A percentile compares a stretch with the other conserved stretches of the same genome.
These are phyloP conservation scores for Apocynum venetum DNA, from an alignment of 257 asterid species.

Conservation along the genomic window DNA sequence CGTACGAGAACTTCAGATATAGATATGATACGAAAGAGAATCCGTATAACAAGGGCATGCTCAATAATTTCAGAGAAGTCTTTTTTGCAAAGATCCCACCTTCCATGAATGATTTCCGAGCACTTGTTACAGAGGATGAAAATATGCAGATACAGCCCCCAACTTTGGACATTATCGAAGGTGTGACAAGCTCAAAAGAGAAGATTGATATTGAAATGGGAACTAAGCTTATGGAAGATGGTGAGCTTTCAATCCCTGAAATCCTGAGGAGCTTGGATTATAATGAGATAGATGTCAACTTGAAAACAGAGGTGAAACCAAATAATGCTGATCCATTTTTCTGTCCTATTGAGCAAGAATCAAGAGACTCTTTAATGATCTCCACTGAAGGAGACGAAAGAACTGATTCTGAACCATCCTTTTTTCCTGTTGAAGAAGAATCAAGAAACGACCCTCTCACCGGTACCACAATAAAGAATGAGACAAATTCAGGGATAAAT, in stretches of 20 bases:
- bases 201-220: constrained; percentile 81
- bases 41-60: constrained; percentile 78
- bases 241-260: constrained; percentile 47
- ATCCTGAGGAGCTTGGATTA: constrained; percentile 50
- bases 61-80: constrained; percentile 61
- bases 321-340: constrained; percentile 21
- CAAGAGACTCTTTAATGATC: constrained; percentile 26
- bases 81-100: constrained; percentile 75
- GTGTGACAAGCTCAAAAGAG: constrained; percentile 45
- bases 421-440: constrained; percentile 6
- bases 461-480: constrained; percentile 2
- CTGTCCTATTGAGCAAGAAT: constrained; percentile 35
- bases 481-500: background rate
- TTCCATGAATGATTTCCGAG: constrained; percentile 59
- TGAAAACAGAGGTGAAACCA: constrained; percentile 32
- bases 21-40: constrained; percentile 73
- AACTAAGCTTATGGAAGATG: constrained; percentile 34
- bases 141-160: constrained; percentile 30
- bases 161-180: constrained; percentile 35
- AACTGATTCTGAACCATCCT: constrained; percentile 8
- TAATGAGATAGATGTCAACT: constrained; percentile 48
- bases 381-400: constrained; percentile 17
- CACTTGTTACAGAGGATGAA: constrained; percentile 55
- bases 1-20: constrained; percentile 89
- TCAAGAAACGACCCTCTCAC: background rate